These are phyloP conservation scores for Pseudogymnoascus sp. DNA, from an alignment of 2,329 filamentous ascomycete species.

Conservation along the genomic window DNA sequence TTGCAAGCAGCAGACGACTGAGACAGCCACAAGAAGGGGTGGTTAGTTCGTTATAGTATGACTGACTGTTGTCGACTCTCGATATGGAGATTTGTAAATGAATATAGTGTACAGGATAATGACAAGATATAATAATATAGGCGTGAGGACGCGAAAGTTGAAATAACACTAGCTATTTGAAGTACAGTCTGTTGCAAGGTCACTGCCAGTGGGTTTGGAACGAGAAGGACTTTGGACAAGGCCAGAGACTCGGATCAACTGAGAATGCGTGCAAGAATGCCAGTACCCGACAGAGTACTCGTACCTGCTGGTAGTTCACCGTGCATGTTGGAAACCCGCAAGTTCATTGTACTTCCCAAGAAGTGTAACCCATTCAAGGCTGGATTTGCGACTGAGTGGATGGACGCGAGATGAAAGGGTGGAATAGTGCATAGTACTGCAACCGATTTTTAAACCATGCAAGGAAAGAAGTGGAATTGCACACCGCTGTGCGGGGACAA, in stretches of 20 bases:
- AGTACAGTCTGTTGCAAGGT: neutral
- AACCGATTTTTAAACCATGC: neutral
- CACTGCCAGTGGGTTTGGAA: neutral
- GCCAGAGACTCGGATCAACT: neutral
- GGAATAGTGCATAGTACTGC: neutral
- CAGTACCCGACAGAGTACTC: neutral
- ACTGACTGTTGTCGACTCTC: neutral
- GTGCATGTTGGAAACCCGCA: neutral
- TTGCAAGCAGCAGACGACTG: neutral
- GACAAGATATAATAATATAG: slow-evolving; percentile 2
- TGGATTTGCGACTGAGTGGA: neutral
- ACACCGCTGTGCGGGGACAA: slow-evolving; percentile 1
- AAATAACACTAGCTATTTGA: neutral
- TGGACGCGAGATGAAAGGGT: neutral
- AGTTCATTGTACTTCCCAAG: neutral
- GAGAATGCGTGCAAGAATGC: neutral
- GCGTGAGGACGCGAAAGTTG: neutral
- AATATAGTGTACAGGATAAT: neutral
- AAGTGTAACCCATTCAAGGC: neutral
- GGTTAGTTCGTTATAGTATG: neutral
- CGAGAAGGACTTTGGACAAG: neutral
- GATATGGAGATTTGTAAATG: neutral
- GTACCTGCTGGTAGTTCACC: neutral
- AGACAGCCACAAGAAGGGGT: neutral
- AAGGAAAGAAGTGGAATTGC: neutral